Evolutionary conservation across 1,284 basidiomycete species (phyloP).

Genomic region (Puccinia brachypodii): DNA sequence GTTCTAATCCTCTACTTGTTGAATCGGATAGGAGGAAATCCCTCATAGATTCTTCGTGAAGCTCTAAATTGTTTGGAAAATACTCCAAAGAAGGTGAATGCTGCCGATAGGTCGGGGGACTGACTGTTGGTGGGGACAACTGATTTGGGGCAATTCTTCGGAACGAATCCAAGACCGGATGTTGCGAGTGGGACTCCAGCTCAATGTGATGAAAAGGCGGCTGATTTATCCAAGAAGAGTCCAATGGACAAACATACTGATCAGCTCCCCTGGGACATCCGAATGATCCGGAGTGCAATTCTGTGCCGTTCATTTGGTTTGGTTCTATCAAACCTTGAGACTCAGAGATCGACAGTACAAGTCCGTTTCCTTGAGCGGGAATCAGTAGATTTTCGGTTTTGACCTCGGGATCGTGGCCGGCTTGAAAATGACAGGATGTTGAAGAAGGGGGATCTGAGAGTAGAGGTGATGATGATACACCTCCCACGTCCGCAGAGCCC

Average conservation of each 20-base stretch:
- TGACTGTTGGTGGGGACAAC: background rate
- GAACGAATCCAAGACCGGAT: background rate
- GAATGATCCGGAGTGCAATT: background rate
- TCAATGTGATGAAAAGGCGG: background rate
- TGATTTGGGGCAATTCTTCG: background rate
- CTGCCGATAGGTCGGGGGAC: background rate
- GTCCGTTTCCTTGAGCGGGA: background rate
- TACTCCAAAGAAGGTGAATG: slow-evolving; percentile 2
- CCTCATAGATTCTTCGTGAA: background rate
- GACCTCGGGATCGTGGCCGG: background rate
- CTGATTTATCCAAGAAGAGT: slow-evolving; percentile 12
- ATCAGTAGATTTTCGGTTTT: slow-evolving; percentile 7
- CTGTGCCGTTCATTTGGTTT: background rate
- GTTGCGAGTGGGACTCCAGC: background rate
- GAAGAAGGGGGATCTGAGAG: slow-evolving; percentile 18
- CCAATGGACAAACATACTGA: background rate
- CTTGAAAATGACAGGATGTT: slow-evolving; percentile 3
- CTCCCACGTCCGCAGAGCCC: background rate
- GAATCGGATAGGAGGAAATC: background rate
- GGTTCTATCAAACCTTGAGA: background rate
- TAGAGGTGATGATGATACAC: slow-evolving; percentile 23
- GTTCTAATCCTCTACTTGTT: background rate
- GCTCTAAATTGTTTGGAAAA: background rate
- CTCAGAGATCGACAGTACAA: background rate
- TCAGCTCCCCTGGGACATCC: background rate